phyloP scores from a whole-genome alignment of 192 early-diverging fungal genomes.

The Linnemannia hyalina region DNA sequence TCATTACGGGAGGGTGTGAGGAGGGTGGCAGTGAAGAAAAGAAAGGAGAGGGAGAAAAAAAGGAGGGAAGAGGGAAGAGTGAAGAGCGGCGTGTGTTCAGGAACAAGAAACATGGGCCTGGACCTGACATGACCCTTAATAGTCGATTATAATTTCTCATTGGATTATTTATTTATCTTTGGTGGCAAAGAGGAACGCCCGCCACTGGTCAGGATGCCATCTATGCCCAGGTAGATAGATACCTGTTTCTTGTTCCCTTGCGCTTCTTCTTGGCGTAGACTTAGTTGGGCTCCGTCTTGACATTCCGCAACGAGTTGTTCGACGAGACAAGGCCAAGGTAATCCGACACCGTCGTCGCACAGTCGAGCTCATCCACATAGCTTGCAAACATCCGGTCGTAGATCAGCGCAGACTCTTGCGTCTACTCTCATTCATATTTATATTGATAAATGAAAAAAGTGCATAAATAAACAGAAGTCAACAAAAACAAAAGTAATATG shows the following conservation, averaged over 20 bases:
- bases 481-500: neutral
- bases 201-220: neutral
- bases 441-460: neutral
- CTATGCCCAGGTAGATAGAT: too few relatives aligned
- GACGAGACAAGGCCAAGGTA: conserved; percentile 54
- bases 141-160: too few relatives aligned
- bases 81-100: neutral
- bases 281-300: conserved; percentile 24
- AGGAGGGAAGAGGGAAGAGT: neutral
- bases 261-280: too few relatives aligned
- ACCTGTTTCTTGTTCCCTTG: too few relatives aligned
- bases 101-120: too few relatives aligned
- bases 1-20: neutral
- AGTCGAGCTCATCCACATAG: conserved; percentile 46
- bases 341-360: conserved; percentile 45
- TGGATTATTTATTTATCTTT: neutral
- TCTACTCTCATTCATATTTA: conserved; percentile 9
- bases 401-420: conserved; percentile 41
- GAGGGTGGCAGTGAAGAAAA: neutral
- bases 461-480: neutral
- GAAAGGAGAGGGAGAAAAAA: conserved; percentile 1
- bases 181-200: neutral
- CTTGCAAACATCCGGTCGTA: conserved; percentile 54
- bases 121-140: neutral
- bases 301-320: conserved; percentile 45